Evolutionary conservation across 768 basidiomycete species (phyloP), one percentile per base, ranked within the genome.

Genomic region (Hericium rajendrae): DNA sequence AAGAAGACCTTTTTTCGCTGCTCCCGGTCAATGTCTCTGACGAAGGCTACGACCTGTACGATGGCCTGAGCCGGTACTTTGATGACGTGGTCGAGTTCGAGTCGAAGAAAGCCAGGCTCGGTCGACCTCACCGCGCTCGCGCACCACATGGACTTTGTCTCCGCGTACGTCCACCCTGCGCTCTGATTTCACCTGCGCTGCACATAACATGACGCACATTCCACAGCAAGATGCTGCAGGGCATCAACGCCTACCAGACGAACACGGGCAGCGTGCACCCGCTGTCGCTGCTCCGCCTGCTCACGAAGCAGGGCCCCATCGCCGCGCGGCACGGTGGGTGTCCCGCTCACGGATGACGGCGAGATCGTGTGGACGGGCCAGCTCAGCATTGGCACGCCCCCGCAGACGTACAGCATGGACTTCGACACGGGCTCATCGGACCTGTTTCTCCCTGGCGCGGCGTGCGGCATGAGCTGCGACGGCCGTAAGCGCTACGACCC

Each of bases 1-100:
- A 91, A 63, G 91, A 94, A 63, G 93, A 97, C 65, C 71, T 93
- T 6, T 99, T 98, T 69, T 93, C 91, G 1, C 91, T 95, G 66
- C 78, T 98, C 13, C 90, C 94, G 24, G 86, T 98, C 58, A 95
- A 97, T 62, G 94, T 99, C 38, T 80, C 84, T 1, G 86, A 94
- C 59, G 90, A 89, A 60, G 86, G 88, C 3, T 85, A 87, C 58
- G 95, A 98, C 67, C 79, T 99, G 6, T 95, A 97, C 67, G 95
- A 99, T 60, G 94, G 93, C 10, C 72, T 99, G 16, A 88, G 89
- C 61, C 79, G 88, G 22, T 95, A 95, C 67, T 95, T 98, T 65
- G 87, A 93, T 48, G 91, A 93, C 53, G 75, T 84, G 18, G 86
- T 92, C 38, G 92, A 97, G 62, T 85, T 93, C 49, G 86, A 94